Evolutionary conservation across 1,284 basidiomycete species (phyloP), one percentile per base, ranked within the genome.

Genomic region (Tilletia walkeri): DNA sequence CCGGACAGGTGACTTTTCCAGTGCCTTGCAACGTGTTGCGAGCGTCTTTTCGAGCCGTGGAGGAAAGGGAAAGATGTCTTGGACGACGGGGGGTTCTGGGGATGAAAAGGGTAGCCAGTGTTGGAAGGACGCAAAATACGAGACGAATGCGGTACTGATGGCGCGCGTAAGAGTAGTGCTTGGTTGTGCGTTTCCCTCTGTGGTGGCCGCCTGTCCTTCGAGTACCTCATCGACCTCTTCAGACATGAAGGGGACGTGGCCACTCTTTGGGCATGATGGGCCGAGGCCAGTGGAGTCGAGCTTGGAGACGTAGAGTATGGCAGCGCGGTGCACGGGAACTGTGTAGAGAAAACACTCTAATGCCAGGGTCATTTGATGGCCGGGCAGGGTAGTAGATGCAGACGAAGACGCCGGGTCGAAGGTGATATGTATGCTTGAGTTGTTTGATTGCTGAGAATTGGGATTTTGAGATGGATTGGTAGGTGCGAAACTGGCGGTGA

Each of bases 261-360:
- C 45, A 16, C n/a, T 7, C 10, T 18, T 18, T 7, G 47, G 65
- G 16, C 65, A 66, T 2, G 36, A 3, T 79, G 81, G 0, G 87
- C 89, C 75, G 92, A 93, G 0, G 4, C 95, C 95, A 0, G 93
- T 94, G 14, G 94, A 90, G 83, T 98, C 96, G 69, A 97, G 89
- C 85, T 99, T 99, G 66, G 92, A 92, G 63, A 98, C 87, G 84
- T 98, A 97, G 30, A 99, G 85, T 47, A 99, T 88, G 1, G 89
- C 89, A 69, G 88, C 88, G 1, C 87, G 87, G 1, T 90, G 90
- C 2, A 88, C 78, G 3, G 91, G 90, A 65, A 92, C 80, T 59
- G 89, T 89, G 86, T 94, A 97, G 41, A 97, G 85, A 69, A 87
- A 88, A 0, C 90, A 91, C 80, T 95, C 93, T 73, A 98, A 88